Evolutionary conservation across 2,329 filamentous ascomycete species (phyloP), one percentile per base, ranked within the genome.

Genomic region (Cephalotrichum gorgonifer): DNA sequence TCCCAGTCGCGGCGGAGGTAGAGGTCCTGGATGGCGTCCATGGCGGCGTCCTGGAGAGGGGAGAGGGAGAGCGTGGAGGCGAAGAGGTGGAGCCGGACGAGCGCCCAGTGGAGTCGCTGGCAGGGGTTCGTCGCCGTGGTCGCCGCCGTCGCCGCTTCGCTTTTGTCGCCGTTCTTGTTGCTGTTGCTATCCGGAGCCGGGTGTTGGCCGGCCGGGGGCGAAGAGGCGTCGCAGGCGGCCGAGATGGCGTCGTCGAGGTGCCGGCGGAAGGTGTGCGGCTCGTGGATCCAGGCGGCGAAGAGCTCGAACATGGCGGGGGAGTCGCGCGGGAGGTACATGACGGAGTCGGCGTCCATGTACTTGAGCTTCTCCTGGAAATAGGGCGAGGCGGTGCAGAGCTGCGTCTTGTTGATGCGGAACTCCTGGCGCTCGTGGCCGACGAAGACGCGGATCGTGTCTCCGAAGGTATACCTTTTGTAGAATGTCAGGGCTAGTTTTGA

Each of bases 1-100:
- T 78, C 74, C 75, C 76, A 80, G 65, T 80, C 73, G 57, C 72
- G 70, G 14, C 71, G 69, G 35, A 81, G 72, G 57, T 80, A 79
- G 15, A 81, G 61, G 55, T 81, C 77, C 59, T 80, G 77, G 17
- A 80, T 62, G 33, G 72, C 71, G 54, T 81, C 77, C 70, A 79
- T 79, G 57, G 74, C 69, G 17, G 69, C 62, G 58, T 81, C 77
- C 56, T 81, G 77, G 8, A 80, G 66, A 8, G 66, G 65, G 26
- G 69, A 61, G 3, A 79, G 63, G 44, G 67, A 67, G 54, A 77
- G 69, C 48, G 68, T 64, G 3, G 75, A 70, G 41, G 76, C 77
- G 60, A 80, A 80, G 47, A 81, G 66, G 56, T 81, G 77, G 12
- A 80, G 65, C 31, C 71, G 70, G 48, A 79, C 72, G 6, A 80